Base-by-base conservation (phyloP, 169 alveolate species). In the Sarcocystis neurona region DNA sequence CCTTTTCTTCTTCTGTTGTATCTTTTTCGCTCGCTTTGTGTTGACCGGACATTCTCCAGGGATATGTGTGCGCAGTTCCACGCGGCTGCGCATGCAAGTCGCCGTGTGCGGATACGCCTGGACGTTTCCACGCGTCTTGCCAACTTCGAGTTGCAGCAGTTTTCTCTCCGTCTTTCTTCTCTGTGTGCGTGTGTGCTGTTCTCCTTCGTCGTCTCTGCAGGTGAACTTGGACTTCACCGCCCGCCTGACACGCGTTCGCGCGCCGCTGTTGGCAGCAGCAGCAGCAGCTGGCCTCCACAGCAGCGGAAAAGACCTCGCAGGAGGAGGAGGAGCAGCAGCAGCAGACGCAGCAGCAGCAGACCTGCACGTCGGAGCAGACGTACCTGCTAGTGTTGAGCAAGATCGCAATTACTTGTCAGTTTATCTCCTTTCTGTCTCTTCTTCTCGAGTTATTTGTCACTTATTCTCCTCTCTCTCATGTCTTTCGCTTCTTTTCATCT, bases 331-430 rank as follows among this genome's bases (percentile, higher is more conserved):
- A 41, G 6, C 43, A 20, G 32, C 75, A 0, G 46, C 75, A 41
- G 46, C 27, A 1, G 1, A 30, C 44, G 75, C 27, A 41, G 41
- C 43, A 3, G 46, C 27, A 18, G 75, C 75, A 1, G 80, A 72
- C 0, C 80, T n/a, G 39, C 80, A 72, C 56, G 80, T 50, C 2
- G 87, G 87, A n/a, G 74, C 87, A 30, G 87, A 79, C 32, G 87
- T 79, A 48, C 87, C 87, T 18, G 58, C 87, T 32, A 79, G 87
- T 37, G 74, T 79, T 39, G 87, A 79, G 74, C 87, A 48, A 12
- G 87, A 79, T 50, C 56, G 87, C 23, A 79, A 79, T 37, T 58
- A 79, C 32, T 34, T 79, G 87, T 79, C 20, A 50, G 66, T 6
- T 18, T 10, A 18, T 10, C 75, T 12, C 37, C 60, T 8, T 50